Evolutionary conservation across 805 yeast genomes (phyloP).

Genomic region (Saccharomyces cerevisiae): DNA sequence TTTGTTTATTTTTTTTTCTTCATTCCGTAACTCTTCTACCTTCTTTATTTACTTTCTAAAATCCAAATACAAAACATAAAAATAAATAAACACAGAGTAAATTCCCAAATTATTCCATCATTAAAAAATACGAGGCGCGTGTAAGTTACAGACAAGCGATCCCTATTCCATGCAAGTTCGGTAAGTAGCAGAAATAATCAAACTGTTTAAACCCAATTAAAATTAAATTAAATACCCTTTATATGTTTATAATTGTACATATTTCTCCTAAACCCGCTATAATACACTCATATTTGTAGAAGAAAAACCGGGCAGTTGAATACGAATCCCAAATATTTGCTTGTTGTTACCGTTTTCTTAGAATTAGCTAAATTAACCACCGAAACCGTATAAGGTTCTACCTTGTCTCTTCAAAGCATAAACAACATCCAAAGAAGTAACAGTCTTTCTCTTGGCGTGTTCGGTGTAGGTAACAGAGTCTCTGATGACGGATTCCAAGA

Average conservation of each 20-base stretch:
- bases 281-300: background rate
- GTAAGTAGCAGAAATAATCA: background rate
- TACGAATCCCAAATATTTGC: background rate
- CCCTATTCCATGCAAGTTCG: too few species aligned
- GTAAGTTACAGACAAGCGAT: too few species aligned
- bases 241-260: background rate
- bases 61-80: background rate
- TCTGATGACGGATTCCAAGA: constrained; percentile 95
- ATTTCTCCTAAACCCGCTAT: background rate
- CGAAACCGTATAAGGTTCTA: constrained; percentile 99
- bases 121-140: too few species aligned
- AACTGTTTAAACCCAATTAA: background rate
- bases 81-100: background rate
- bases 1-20: background rate
- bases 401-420: constrained; percentile 99
- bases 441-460: constrained; percentile 99
- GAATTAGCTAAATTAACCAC: constrained; percentile 57
- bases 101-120: background rate
- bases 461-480: constrained; percentile 99
- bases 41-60: background rate
- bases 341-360: background rate
- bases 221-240: background rate
- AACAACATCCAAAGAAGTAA: constrained; percentile 95
- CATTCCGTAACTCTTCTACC: background rate
- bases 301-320: background rate